These are phyloP conservation scores for Prinsepia uniflora DNA, from an alignment of 306 rosid genomes.

Conservation along the genomic window DNA sequence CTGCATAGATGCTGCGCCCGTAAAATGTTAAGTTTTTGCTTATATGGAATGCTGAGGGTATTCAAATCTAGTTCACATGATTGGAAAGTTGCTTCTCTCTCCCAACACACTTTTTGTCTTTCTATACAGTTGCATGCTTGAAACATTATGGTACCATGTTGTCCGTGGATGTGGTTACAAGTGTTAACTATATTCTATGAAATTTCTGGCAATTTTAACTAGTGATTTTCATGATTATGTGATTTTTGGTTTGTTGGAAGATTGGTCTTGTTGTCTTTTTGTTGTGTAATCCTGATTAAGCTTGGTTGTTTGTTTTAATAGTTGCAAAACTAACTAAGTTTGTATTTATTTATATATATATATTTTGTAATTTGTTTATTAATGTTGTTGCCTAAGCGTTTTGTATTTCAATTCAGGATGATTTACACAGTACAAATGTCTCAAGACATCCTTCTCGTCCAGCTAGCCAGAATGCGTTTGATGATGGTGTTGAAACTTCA, in stretches of 20 bases:
- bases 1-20: background rate
- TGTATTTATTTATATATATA: slow-evolving; percentile 1
- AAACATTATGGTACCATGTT: background rate
- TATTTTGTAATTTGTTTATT: background rate
- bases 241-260: slow-evolving; percentile 3
- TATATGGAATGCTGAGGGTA: background rate
- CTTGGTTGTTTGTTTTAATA: background rate
- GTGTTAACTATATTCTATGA: background rate
- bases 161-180: background rate
- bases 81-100: background rate
- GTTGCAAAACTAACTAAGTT: background rate
- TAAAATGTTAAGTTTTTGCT: background rate
- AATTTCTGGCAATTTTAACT: background rate
- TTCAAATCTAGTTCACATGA: background rate
- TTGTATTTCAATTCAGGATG: slow-evolving; percentile 35
- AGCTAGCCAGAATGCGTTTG: slow-evolving; percentile 78
- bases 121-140: background rate
- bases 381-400: background rate
- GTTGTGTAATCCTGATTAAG: background rate
- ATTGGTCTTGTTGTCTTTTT: background rate
- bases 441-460: slow-evolving; percentile 79
- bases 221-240: background rate
- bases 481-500: slow-evolving; percentile 60
- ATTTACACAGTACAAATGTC: slow-evolving; percentile 28
- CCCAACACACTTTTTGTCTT: background rate